Evolutionary conservation across 1,284 basidiomycete genomes (phyloP).

Genomic region (Neolentinus lepideus): DNA sequence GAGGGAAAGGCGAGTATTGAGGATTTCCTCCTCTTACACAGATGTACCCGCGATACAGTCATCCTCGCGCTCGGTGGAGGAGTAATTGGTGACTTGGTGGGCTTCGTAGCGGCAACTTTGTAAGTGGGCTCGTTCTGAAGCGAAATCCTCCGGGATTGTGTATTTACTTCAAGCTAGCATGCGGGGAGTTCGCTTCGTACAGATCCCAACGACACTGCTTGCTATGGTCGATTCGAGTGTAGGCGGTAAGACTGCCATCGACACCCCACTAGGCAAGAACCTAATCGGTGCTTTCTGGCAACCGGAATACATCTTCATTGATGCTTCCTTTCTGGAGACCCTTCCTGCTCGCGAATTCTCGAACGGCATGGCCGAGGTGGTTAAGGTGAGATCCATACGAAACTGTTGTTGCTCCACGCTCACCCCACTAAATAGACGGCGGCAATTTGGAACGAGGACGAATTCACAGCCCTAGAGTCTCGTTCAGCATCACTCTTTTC

Average conservation of each 20-base stretch:
- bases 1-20: slow-evolving; percentile 92
- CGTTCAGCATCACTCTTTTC: slow-evolving; percentile 78
- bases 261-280: slow-evolving; percentile 96
- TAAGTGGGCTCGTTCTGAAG: slow-evolving; percentile 32
- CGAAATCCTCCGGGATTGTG: neutral
- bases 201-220: slow-evolving; percentile 94
- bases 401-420: slow-evolving; percentile 5
- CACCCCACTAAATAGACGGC: slow-evolving; percentile 61
- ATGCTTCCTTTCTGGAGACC: slow-evolving; percentile 92
- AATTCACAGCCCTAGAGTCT: slow-evolving; percentile 83
- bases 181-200: slow-evolving; percentile 88
- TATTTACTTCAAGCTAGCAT: slow-evolving; percentile 40
- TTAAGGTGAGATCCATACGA: slow-evolving; percentile 62
- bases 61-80: slow-evolving; percentile 93
- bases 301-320: slow-evolving; percentile 96
- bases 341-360: slow-evolving; percentile 91
- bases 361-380: slow-evolving; percentile 98
- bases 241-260: slow-evolving; percentile 98
- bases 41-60: slow-evolving; percentile 92
- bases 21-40: slow-evolving; percentile 85
- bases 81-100: slow-evolving; percentile 93
- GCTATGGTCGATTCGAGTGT: slow-evolving; percentile 99
- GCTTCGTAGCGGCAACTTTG: slow-evolving; percentile 98
- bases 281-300: slow-evolving; percentile 99
- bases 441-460: slow-evolving; percentile 88